These are phyloP conservation scores for Curvularia spicifera DNA, from an alignment of 2,329 filamentous ascomycete species.

Conservation along the genomic window DNA sequence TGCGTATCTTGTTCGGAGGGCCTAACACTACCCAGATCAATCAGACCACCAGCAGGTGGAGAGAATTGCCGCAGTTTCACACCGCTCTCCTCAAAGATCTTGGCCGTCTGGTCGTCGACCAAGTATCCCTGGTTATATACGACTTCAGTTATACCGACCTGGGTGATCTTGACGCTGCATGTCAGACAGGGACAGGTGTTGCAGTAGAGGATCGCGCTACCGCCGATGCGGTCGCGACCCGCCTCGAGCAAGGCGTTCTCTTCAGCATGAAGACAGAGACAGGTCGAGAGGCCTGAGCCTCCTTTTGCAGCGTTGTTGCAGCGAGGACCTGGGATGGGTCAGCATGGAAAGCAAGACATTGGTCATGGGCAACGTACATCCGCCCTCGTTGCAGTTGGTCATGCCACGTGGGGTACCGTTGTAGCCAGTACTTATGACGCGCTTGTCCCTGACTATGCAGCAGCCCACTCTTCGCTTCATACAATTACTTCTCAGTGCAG, in stretches of 20 bases:
- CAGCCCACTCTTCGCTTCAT: constrained; percentile 98
- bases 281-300: constrained; percentile 80
- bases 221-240: constrained; percentile 84
- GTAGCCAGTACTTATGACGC: constrained; percentile 94
- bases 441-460: constrained; percentile 82
- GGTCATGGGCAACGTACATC: constrained; percentile 62
- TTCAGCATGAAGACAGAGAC: constrained; percentile 96
- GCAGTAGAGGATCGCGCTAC: constrained; percentile 85
- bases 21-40: constrained; percentile 36
- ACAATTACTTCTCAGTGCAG: constrained; percentile 90
- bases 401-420: constrained; percentile 94
- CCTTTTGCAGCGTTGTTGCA: constrained; percentile 78
- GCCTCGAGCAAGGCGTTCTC: constrained; percentile 97
- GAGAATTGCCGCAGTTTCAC: constrained; percentile 87
- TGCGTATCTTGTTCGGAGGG: not conserved
- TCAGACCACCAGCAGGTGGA: constrained; percentile 55
- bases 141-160: constrained; percentile 94
- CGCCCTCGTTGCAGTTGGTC: constrained; percentile 89
- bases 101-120: constrained; percentile 83
- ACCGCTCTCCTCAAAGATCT: constrained; percentile 82
- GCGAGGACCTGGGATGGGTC: constrained; percentile 57
- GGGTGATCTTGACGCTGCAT: constrained; percentile 97
- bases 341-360: constrained; percentile 2
- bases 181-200: constrained; percentile 97
- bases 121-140: constrained; percentile 94